Evolutionary conservation across 2,329 filamentous ascomycete species (phyloP), one percentile per base, ranked within the genome.

Genomic region (Pseudocercospora macadamiae): DNA sequence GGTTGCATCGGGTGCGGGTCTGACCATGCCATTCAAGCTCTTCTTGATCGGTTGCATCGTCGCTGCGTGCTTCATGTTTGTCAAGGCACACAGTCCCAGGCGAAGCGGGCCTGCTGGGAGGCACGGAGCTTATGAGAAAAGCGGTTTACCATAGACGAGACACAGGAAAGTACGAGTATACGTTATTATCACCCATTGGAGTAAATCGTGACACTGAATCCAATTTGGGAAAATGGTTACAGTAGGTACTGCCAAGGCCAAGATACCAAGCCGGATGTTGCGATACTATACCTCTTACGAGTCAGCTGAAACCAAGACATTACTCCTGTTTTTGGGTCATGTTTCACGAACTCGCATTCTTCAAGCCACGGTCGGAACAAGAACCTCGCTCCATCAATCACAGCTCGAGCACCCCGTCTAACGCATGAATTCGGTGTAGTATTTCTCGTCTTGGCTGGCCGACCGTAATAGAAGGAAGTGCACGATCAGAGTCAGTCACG

Each of bases 1-100:
- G 61, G 63, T 66, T n/a, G 55, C 63, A 23, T 60, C 66, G 36
- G 61, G 54, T 12, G 64, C 66, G 25, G 79, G 78, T 28, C 68
- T 82, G 54, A 77, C 76, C 54, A 63, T 74, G 59, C 65, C 71
- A 32, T 73, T 76, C 62, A 82, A 82, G 74, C 55, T 81, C 32
- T 74, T 78, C 60, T 70, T 80, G 60, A 61, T 79, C 49, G 76
- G 70, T 25, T 71, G 75, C 44, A 74, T 82, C 57, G 68, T 80
- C 57, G 74, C 71, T 34, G 68, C 75, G 47, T 79, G 78, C 55
- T 68, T 62, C 54, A 61, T 54, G 30, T 73, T 64, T 23, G 59
- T 72, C 9, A 61, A 63, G 37, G 63, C 63, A 18, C 60, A 64
- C 19, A 60, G 54, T 21, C 42, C 67, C 44, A 54, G 61, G 30